Conservation (phyloP, 208 protist species). For the Jaenimonas drosophilae region DNA sequence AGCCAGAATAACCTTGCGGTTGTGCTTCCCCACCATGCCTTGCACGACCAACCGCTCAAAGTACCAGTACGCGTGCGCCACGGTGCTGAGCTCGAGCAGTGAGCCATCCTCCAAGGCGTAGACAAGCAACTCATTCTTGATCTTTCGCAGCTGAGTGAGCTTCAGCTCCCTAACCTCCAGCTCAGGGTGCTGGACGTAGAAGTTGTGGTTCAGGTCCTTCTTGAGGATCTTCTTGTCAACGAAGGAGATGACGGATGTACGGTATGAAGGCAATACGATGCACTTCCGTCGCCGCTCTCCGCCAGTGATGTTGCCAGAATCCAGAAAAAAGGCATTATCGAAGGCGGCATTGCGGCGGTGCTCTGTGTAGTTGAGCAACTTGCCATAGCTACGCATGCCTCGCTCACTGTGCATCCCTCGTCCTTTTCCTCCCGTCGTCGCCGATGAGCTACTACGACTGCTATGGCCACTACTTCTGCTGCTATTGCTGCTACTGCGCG, state of each 20-base stretch:
- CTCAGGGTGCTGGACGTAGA: constrained; percentile 78
- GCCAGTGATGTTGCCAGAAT: constrained; percentile 73
- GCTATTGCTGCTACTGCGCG: constrained; percentile 5
- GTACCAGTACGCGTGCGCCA: constrained; percentile 83
- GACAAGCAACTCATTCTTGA: constrained; percentile 56
- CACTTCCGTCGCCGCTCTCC: constrained; percentile 79
- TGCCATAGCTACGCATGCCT: constrained; percentile 65
- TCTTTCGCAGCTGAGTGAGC: constrained; percentile 69
- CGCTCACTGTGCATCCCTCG: too few relatives aligned
- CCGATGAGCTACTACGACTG: constrained; percentile 5
- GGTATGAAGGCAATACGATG: constrained; percentile 65
- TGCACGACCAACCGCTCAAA: constrained; percentile 71
- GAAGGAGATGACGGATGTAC: constrained; percentile 72
- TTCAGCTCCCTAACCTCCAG: constrained; percentile 78
- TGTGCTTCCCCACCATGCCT: constrained; percentile 73
- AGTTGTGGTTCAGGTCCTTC: constrained; percentile 82
- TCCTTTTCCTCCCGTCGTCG: background rate
- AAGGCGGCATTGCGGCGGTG: constrained; percentile 52
- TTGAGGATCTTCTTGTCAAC: constrained; percentile 76
- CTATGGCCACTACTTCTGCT: constrained; percentile 5
- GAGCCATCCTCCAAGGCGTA: constrained; percentile 61
- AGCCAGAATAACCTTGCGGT: constrained; percentile 61
- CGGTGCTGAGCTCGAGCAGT: constrained; percentile 55
- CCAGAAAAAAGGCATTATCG: constrained; percentile 66
- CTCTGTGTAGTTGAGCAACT: constrained; percentile 38